Percentiles rank a stretch among this genome's conserved stretches.
phyloP scores from a whole-genome alignment of 1,284 basidiomycete species.

The Wallemia mellicola region DNA sequence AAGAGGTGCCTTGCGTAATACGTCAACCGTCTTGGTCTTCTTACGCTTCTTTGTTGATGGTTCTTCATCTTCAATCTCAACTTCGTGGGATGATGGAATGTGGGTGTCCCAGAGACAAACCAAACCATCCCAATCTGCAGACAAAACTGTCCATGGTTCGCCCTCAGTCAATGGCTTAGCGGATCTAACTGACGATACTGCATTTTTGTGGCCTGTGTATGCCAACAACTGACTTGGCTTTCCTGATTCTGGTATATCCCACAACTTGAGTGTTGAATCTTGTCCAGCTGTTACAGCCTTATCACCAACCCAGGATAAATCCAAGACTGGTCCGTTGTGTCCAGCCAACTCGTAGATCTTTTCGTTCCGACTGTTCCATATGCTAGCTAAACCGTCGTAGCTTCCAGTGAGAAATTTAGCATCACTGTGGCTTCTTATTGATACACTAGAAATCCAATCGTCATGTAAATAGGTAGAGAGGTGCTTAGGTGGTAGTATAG shows the following conservation, averaged over 20 bases:
- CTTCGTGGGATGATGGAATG: conserved; percentile 13
- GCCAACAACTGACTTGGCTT: conserved; percentile 22
- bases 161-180: conserved; percentile 22
- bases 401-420: conserved; percentile 47
- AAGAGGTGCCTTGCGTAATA: not conserved
- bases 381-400: conserved; percentile 44
- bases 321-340: not conserved
- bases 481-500: conserved; percentile 60
- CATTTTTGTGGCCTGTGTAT: conserved; percentile 30
- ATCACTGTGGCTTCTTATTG: conserved; percentile 9
- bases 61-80: conserved; percentile 30
- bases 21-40: conserved; percentile 19
- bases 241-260: not conserved
- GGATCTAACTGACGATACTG: conserved; percentile 31
- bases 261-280: not conserved
- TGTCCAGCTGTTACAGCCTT: conserved; percentile 5
- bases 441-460: conserved; percentile 74
- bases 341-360: not conserved
- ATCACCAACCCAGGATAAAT: not conserved
- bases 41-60: conserved; percentile 13
- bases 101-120: conserved; percentile 29
- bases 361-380: conserved; percentile 24
- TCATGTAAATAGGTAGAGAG: conserved; percentile 55
- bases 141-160: conserved; percentile 24
- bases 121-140: conserved; percentile 45